Base-by-base conservation (phyloP, 2,329 filamentous ascomycete species). In the Penicillium palitans region DNA sequence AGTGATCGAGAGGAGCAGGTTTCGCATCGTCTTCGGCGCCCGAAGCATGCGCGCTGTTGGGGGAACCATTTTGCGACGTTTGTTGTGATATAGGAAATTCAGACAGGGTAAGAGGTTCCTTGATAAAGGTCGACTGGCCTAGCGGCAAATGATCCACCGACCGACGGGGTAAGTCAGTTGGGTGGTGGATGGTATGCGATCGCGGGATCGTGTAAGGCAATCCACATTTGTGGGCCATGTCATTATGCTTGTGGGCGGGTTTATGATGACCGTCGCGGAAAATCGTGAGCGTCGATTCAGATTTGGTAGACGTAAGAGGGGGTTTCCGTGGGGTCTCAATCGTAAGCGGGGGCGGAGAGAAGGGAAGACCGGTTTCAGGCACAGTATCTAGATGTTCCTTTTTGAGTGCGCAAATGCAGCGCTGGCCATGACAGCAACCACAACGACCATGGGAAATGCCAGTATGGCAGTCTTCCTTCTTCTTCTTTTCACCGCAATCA, bases 401-500 rank as follows among this genome's bases (percentile, higher is more conserved):
- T 73, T 86, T 87, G 70, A 83, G 69, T 61, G 84, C 82, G 74
- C 85, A 87, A 55, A 80, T 79, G 72, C 85, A 87, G 70, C 84
- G 83, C 64, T 79, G 79, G 62, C 84, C 84, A 69, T 85, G 81
- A 62, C 78, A 77, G 71, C 85, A 87, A 73, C 82, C 71, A 68
- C 74, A 76, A 58, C 75, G 71, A 68, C 76, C 59, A 66, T 65
- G 70, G 60, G 70, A 64, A 66, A 72, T 67, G 63, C 73, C 72
- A 69, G 69, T 68, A 62, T 73, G 67, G 63, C 70, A 67, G 59
- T 75, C 72, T 61, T 68, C 67, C 61, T 74, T 73, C 83, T 96
- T 97, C 78, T 78, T 76, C 84, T 96, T 97, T 78, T 96, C 91
- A 74, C 91, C 93, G 78, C 95, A 99, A 78, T 98, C 93, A 80